Evolutionary conservation across 2,329 filamentous ascomycete species (phyloP).

Genomic region (Leptographium lundbergii): DNA sequence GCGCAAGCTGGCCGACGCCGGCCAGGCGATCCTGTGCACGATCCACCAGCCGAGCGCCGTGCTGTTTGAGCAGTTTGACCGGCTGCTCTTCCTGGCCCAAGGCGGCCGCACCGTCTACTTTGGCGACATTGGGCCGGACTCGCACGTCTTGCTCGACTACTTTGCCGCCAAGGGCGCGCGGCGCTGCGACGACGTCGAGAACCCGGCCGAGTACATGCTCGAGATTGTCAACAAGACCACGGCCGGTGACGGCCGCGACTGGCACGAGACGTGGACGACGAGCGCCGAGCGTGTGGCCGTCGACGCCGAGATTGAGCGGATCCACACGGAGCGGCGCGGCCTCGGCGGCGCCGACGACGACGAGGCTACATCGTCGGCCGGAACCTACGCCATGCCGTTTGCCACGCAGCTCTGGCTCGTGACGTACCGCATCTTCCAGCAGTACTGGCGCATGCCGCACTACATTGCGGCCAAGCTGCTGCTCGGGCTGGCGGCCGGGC

Average conservation of each 20-base stretch:
- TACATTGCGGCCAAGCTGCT: constrained; percentile 78
- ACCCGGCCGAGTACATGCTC: constrained; percentile 75
- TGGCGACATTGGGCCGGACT: constrained; percentile 57
- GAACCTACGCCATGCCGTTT: constrained; percentile 73
- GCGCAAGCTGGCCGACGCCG: constrained; percentile 76
- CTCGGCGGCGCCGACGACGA: constrained; percentile 23
- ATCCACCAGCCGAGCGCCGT: constrained; percentile 92
- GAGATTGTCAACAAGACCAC: constrained; percentile 52
- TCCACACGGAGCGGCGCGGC: constrained; percentile 26
- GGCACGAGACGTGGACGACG: constrained; percentile 48
- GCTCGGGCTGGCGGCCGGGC: constrained; percentile 49
- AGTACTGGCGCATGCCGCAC: constrained; percentile 80
- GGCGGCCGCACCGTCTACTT: constrained; percentile 73
- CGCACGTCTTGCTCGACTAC: constrained; percentile 55
- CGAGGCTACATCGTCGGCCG: constrained; percentile 40
- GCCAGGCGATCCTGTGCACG: constrained; percentile 88
- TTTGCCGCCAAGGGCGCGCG: constrained; percentile 62
- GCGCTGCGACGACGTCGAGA: constrained; percentile 53
- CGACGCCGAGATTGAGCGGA: constrained; percentile 42
- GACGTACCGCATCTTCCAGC: constrained; percentile 65
- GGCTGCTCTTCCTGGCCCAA: constrained; percentile 62
- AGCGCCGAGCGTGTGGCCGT: constrained; percentile 43
- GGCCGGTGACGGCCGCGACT: constrained; percentile 48
- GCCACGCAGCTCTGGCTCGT: constrained; percentile 53
- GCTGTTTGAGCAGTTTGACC: constrained; percentile 82